Evolutionary conservation across 345 rosid genomes (phyloP).

Genomic region (Hypericum perforatum): DNA sequence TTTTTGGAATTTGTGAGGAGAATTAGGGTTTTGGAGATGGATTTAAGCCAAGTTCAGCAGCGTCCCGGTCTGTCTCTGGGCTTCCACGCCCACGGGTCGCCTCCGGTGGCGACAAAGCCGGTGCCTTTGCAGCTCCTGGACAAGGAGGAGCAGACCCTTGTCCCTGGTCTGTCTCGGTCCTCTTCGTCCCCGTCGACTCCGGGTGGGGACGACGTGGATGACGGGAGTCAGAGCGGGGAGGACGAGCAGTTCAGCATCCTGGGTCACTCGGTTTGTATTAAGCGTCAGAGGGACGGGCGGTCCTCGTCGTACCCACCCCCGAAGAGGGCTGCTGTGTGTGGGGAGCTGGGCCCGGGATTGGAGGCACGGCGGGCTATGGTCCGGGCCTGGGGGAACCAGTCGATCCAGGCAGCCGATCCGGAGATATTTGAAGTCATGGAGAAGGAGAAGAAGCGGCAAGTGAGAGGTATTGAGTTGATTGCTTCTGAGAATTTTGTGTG

Average conservation of each 20-base stretch:
- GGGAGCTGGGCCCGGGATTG: slow-evolving; percentile 19
- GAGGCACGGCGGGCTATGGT: slow-evolving; percentile 35
- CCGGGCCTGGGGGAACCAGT: slow-evolving; percentile 31
- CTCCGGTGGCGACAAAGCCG: slow-evolving; percentile 12
- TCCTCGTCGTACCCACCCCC: slow-evolving; percentile 20
- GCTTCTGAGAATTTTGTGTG: slow-evolving; percentile 79
- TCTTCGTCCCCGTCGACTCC: no score
- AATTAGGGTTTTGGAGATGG: no score
- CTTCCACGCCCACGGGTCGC: no score
- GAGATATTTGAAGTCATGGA: slow-evolving; percentile 49
- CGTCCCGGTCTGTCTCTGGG: no score
- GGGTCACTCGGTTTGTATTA: slow-evolving; percentile 58
- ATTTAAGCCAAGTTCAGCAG: no score
- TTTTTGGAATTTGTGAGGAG: no score
- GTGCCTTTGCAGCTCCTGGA: slow-evolving; percentile 36
- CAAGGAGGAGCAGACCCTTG: slow-evolving; percentile 2
- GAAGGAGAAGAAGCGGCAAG: slow-evolving; percentile 54
- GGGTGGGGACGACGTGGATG: slow-evolving; percentile 4
- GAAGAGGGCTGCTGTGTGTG: slow-evolving; percentile 9
- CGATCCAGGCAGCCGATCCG: slow-evolving; percentile 45
- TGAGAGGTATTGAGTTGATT: slow-evolving; percentile 58
- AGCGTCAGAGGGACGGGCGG: slow-evolving; percentile 27
- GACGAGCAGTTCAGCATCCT: slow-evolving; percentile 47
- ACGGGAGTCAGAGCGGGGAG: slow-evolving; percentile 25
- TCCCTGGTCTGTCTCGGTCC: no score